A percentile compares a stretch with the other conserved stretches of the same genome.
These are phyloP conservation scores for Peniophora sp. DNA, from an alignment of 1,284 basidiomycete species.

Conservation along the genomic window DNA sequence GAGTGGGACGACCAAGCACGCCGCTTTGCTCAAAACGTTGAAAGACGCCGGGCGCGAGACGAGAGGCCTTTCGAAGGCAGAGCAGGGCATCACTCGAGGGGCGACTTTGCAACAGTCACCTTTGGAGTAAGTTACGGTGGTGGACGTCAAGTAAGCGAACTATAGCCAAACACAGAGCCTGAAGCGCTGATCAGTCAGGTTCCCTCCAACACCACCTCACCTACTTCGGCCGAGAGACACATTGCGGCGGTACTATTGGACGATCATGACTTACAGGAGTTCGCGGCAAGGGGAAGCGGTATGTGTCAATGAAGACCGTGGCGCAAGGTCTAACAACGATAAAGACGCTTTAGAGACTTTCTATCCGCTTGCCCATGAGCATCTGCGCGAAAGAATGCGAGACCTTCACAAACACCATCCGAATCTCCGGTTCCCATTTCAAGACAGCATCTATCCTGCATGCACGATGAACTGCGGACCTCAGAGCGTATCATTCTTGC, in stretches of 20 bases:
- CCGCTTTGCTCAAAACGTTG: background rate
- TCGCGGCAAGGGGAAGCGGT: background rate
- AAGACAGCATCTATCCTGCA: conserved; percentile 10
- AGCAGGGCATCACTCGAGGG: too few relatives aligned
- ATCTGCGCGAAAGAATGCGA: background rate
- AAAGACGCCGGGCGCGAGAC: too few relatives aligned
- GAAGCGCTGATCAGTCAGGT: too few relatives aligned
- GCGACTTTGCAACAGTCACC: too few relatives aligned
- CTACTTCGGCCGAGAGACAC: background rate
- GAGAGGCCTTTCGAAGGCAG: too few relatives aligned
- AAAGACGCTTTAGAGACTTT: background rate
- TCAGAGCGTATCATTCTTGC: conserved; percentile 1
- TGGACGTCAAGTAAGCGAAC: too few relatives aligned
- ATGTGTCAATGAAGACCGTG: background rate
- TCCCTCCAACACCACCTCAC: too few relatives aligned
- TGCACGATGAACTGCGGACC: conserved; percentile 16
- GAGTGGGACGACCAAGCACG: background rate
- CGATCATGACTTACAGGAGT: background rate
- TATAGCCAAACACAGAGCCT: too few relatives aligned
- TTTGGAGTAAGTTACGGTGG: too few relatives aligned
- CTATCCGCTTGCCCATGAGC: background rate
- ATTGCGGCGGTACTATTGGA: background rate
- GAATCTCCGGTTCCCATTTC: background rate
- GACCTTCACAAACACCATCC: background rate
- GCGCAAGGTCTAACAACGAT: background rate